Base-by-base conservation (phyloP, 192 early-diverging fungal genomes). In the Umbelopsis isabellina region DNA sequence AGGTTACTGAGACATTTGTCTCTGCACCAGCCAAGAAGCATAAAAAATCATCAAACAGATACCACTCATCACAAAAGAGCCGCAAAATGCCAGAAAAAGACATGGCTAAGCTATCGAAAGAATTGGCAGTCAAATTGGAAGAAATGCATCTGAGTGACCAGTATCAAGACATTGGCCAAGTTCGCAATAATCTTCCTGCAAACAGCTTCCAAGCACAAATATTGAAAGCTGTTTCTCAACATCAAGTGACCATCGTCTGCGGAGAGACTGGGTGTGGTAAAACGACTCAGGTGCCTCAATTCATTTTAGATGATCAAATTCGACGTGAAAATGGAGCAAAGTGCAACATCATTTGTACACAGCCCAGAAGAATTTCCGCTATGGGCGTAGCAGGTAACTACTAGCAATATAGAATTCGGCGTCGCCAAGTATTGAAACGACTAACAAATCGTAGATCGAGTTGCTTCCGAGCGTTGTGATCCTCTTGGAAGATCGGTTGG, bases 241-340 rank as follows among this genome's bases (percentile, higher is more conserved):
- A 90, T 68, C 89, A 87, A 61, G 89, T 94, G 7, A 71, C 92
- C 16, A 87, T 94, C 69, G 82, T 94, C 7, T 91, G 85, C 49
- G 92, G 92, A 46, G 92, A 92, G 75, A 94, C 92, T 8, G 92
- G 92, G 74, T 75, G 85, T 70, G 86, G 88, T 71, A 92, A 90
- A 78, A 89, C 84, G 44, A 94, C 93, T 1, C 93, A 94, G 72
- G 86, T 93, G 41, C 93, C 93, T 16, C 92, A 94, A 66, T 94
- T 91, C 70, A 70, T 94, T n/a, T 67, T 91, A 0, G 92, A 94
- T 70, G 49, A 80, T n/a, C 80, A 82, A 49, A 82, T 94, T 12
- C 73, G 68, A 20, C 33, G 53, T 22, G 74, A 76, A 0, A 65
- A 76, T 15, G 91, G 78, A 1, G 78, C 83, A 8, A 74, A 58